Base-by-base conservation (phyloP, 805 yeast genomes). In the Saccharomycopsis sp. region DNA sequence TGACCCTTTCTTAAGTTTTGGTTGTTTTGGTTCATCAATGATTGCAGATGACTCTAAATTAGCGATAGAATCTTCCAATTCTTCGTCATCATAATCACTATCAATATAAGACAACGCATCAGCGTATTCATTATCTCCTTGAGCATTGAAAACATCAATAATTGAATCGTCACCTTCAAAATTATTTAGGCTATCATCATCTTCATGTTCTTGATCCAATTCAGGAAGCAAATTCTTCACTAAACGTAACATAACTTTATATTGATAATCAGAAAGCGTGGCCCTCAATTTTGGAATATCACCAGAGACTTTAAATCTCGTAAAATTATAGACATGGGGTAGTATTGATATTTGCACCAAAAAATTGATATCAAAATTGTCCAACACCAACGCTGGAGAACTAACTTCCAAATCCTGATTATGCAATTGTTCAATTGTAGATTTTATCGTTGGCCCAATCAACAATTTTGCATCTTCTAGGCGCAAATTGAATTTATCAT, bases 381-480 rank as follows among this genome's bases (percentile, higher is more conserved):
- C 94, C 45, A 93, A 68, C 45, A 93, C 78, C 48, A 79, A 70
- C 3, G 83, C 75, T 8, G 50, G 50, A 16, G 44, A 29, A n/a
- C n/a, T n/a, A 11, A 23, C 21, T 21, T 39, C 40, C 13, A 11
- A 8, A 14, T 41, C 40, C 4, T 28, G 28, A 21, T 33, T 24
- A 51, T 81, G 85, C 14, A 88, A 62, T 53, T 85, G 86, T 39
- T 75, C 77, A 66, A 89, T 77, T 0, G 96, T 83, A 0, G 84
- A 75, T 53, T 81, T 76, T 43, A 88, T 81, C 50, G 79, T 75
- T 0, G 94, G 81, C 0, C 97, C 98, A 38, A 93, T 80, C 44
- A 93, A 65, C 27, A 90, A 74, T 58, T 90, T 96, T 0, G 97
- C 88, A 59, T 90, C 93, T 47, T 84, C 82, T 4, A 93, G 67